These are phyloP conservation scores for Fraxinus paxiana DNA, from an alignment of 305 asterid genomes.

Conservation along the genomic window DNA sequence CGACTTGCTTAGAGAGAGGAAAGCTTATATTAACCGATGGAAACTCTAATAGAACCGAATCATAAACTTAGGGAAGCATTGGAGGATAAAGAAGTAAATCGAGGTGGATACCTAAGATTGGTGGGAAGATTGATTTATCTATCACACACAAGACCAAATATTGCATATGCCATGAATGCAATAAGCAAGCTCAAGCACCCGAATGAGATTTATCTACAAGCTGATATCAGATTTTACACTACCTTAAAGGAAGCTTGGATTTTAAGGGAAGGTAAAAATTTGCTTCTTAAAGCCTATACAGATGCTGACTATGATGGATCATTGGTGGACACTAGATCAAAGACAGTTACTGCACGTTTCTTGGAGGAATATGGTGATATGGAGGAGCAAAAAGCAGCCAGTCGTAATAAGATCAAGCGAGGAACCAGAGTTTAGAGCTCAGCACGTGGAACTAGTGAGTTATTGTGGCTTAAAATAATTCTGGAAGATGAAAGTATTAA, in stretches of 20 bases:
- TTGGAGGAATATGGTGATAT: not conserved
- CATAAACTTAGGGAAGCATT: not conserved
- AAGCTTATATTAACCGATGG: not conserved
- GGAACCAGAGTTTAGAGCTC: not conserved
- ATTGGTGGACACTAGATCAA: not conserved
- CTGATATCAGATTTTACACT: not conserved
- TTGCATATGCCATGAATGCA: not conserved
- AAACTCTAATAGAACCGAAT: not conserved
- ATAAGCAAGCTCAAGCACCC: not conserved
- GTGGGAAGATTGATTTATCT: not conserved
- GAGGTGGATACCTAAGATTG: not conserved
- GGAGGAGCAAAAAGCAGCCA: not conserved
- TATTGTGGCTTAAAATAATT: not conserved
- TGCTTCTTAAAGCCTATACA: not conserved
- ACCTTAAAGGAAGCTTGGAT: not conserved
- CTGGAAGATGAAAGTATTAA: not conserved
- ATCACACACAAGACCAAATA: not conserved
- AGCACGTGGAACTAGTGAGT: not conserved
- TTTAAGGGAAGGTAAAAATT: not conserved
- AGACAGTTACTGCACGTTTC: not conserved
- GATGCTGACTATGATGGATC: not conserved
- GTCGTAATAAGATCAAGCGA: not conserved
- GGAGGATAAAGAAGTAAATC: not conserved
- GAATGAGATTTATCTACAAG: not conserved
- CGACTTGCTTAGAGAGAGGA: not conserved